Evolutionary conservation across 495 filamentous ascomycete genomes (phyloP), one percentile per base, ranked within the genome.

Genomic region (Penicillium arizonense): DNA sequence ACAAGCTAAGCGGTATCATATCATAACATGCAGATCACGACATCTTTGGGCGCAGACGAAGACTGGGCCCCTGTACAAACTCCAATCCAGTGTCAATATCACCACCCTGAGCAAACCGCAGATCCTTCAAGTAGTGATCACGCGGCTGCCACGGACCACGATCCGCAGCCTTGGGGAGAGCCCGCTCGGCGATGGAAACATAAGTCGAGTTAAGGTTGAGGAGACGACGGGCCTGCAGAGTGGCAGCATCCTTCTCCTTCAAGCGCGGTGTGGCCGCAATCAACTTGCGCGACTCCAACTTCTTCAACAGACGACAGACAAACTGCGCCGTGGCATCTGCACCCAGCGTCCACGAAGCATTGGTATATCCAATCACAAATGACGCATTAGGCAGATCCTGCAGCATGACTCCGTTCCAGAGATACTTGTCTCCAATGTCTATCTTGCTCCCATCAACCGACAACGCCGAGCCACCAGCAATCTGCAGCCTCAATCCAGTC

Each of bases 391-490:
- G 83, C 0, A 87, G 48, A 50, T 80, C 81, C 55, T 83, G 69
- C 37, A 86, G 40, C 83, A 87, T 85, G 11, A 77, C 61, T 2
- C 80, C 77, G 50, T 81, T 78, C 82, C 84, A 86, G 23, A 85
- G 53, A 56, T 72, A 75, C 52, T 78, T 77, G 3, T 74, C 65
- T 8, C 61, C 53, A 36, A 78, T 54, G 5, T 81, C 61, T 30
- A 84, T 45, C 16, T 71, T 71, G 18, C 72, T 50, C n/a, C 77
- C 81, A 59, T 89, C 82, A 1, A 89, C 80, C 3, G 60, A 59
- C 12, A 87, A 46, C 0, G 56, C 46, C 4, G 82, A 68, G 5
- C 75, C 73, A 20, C 79, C 79, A 0, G 79, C 77, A 8, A 88
- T 62, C 16, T 69, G 68, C 37, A 89, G 59, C 38, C 77, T 76